These are phyloP conservation scores for Hortaea werneckii DNA, from an alignment of 2,329 filamentous ascomycete genomes.

Conservation along the genomic window DNA sequence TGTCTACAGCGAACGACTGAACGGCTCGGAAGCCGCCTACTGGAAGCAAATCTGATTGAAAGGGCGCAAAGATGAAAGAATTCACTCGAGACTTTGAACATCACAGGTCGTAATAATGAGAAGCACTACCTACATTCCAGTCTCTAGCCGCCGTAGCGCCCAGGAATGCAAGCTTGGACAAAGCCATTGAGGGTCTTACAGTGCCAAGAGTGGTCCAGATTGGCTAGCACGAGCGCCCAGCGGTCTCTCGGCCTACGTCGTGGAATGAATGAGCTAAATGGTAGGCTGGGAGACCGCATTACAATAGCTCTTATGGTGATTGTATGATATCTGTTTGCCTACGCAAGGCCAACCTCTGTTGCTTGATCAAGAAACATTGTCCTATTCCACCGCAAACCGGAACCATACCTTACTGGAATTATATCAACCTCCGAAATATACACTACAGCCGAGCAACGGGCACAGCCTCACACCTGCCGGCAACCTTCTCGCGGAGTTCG, in stretches of 20 bases:
- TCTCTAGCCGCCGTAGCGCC: not conserved
- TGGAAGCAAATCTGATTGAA: not conserved
- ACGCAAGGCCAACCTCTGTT: too few species aligned
- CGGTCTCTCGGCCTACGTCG: conserved; percentile 14
- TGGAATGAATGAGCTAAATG: conserved; percentile 12
- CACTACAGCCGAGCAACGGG: too few species aligned
- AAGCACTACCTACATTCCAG: not conserved
- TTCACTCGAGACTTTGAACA: not conserved
- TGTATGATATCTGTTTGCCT: too few species aligned
- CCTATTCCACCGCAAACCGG: not conserved
- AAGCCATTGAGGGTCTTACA: not conserved
- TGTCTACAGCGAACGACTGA: not conserved
- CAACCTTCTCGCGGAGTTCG: not conserved
- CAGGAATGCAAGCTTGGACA: conserved; percentile 4
- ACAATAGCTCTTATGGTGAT: conserved; percentile 13
- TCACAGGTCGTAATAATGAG: not conserved
- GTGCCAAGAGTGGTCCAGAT: not conserved
- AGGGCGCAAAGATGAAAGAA: not conserved
- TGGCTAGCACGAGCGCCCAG: conserved; percentile 6
- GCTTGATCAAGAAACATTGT: not conserved
- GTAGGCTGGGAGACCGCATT: conserved; percentile 9
- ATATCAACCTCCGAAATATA: too few species aligned
- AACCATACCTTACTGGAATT: too few species aligned
- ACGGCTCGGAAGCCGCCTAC: not conserved
- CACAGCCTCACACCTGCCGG: not conserved